Conservation (phyloP, 306 rosid genomes). For the Hylodesmum podocarpum region DNA sequence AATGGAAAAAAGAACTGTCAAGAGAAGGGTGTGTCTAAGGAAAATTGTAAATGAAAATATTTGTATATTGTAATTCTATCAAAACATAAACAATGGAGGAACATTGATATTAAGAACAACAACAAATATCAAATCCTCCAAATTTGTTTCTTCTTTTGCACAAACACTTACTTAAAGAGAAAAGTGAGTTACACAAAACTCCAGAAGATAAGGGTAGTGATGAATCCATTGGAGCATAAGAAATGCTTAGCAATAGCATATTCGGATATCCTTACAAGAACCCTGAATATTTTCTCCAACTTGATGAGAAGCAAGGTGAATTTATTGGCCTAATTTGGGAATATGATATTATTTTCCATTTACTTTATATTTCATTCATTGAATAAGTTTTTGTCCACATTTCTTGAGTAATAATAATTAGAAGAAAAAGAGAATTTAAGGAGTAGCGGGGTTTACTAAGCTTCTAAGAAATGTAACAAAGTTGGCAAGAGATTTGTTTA, state of each 20-base stretch:
- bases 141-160: not conserved
- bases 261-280: conserved; percentile 41
- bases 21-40: not conserved
- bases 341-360: conserved; percentile 26
- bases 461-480: not conserved
- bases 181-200: not conserved
- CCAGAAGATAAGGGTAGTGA: conserved; percentile 24
- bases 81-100: conserved; percentile 16
- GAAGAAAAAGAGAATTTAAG: not conserved
- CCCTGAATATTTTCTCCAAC: conserved; percentile 31
- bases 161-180: not conserved
- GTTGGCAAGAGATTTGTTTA: conserved; percentile 4
- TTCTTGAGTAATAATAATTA: not conserved
- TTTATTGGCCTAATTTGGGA: conserved; percentile 26
- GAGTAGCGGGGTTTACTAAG: conserved; percentile 10
- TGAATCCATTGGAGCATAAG: conserved; percentile 37
- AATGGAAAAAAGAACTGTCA: not conserved
- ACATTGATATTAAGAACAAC: conserved; percentile 6
- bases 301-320: conserved; percentile 2
- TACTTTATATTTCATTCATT: conserved; percentile 3
- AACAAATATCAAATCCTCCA: not conserved
- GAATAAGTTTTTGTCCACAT: conserved; percentile 19
- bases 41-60: not conserved
- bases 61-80: not conserved
- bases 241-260: conserved; percentile 37